Conservation (phyloP, 495 filamentous ascomycete genomes). For the Saxispiralis lemnorum region DNA sequence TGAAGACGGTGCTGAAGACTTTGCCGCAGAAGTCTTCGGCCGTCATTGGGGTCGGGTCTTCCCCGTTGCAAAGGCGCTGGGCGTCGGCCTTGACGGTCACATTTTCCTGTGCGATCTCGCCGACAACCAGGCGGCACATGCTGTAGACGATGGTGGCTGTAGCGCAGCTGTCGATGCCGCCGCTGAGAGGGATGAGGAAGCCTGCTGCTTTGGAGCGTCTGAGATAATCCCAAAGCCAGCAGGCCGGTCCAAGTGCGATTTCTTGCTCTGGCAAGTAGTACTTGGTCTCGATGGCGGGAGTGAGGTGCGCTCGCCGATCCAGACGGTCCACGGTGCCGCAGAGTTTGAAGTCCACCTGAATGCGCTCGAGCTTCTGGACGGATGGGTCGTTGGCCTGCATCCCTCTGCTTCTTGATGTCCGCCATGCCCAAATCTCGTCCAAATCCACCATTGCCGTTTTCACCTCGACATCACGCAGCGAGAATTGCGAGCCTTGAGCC, state of each 20-base stretch:
- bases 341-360: constrained; percentile 25
- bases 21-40: constrained; percentile 28
- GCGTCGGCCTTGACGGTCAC: constrained; percentile 55
- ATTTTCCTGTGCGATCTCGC: constrained; percentile 44
- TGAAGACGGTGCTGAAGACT: constrained; percentile 60
- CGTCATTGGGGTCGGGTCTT: constrained; percentile 27
- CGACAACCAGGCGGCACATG: constrained; percentile 59
- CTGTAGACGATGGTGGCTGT: constrained; percentile 53
- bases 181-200: constrained; percentile 35
- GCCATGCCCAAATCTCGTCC: constrained; percentile 47
- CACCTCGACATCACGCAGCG: constrained; percentile 67
- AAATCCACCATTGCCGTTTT: constrained; percentile 66
- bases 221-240: constrained; percentile 79
- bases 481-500: constrained; percentile 58
- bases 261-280: constrained; percentile 58
- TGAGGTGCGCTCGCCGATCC: constrained; percentile 6
- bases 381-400: constrained; percentile 35
- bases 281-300: constrained; percentile 24
- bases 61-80: constrained; percentile 40
- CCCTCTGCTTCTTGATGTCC: constrained; percentile 35
- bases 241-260: constrained; percentile 50
- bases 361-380: constrained; percentile 19
- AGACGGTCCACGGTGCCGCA: background rate
- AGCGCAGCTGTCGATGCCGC: constrained; percentile 56
- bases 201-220: constrained; percentile 33